A percentile compares a stretch with the other conserved stretches of the same genome.
These are phyloP conservation scores for Tubosaeta brunneosetosa DNA, from an alignment of 768 basidiomycete species.

Conservation along the genomic window DNA sequence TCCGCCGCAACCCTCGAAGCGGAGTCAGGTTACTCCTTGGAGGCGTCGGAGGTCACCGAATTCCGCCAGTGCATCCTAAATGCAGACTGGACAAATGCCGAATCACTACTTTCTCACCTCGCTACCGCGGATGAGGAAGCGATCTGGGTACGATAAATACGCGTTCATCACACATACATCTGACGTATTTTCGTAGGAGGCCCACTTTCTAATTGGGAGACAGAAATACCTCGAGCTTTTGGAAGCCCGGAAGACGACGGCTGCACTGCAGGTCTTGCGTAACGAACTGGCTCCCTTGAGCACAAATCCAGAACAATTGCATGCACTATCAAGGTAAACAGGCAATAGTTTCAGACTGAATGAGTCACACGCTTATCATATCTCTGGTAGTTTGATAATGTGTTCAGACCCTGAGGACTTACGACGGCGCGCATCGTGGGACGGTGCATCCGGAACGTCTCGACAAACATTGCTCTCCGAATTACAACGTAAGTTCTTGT, in stretches of 20 bases:
- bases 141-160: conserved; percentile 53
- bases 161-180: conserved; percentile 1
- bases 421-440: conserved; percentile 78
- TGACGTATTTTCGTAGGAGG: conserved; percentile 49
- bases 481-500: conserved; percentile 65
- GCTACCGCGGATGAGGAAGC: conserved; percentile 66
- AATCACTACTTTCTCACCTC: conserved; percentile 60
- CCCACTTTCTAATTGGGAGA: conserved; percentile 81
- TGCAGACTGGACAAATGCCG: conserved; percentile 78
- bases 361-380: conserved; percentile 14
- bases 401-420: conserved; percentile 82
- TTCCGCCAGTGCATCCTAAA: conserved; percentile 78
- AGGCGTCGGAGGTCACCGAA: conserved; percentile 68
- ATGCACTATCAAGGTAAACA: conserved; percentile 79
- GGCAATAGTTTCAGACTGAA: conserved; percentile 6
- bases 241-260: conserved; percentile 73
- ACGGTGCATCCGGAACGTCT: conserved; percentile 80
- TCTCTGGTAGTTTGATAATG: conserved; percentile 74
- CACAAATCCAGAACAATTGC: conserved; percentile 75
- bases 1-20: conserved; percentile 85
- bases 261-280: conserved; percentile 80
- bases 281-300: conserved; percentile 84
- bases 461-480: conserved; percentile 68
- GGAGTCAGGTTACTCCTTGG: conserved; percentile 88
- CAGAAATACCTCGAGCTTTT: conserved; percentile 96